Evolutionary conservation across 1,284 basidiomycete species (phyloP), one percentile per base, ranked within the genome.

Genomic region (Clitocybe nebularis): DNA sequence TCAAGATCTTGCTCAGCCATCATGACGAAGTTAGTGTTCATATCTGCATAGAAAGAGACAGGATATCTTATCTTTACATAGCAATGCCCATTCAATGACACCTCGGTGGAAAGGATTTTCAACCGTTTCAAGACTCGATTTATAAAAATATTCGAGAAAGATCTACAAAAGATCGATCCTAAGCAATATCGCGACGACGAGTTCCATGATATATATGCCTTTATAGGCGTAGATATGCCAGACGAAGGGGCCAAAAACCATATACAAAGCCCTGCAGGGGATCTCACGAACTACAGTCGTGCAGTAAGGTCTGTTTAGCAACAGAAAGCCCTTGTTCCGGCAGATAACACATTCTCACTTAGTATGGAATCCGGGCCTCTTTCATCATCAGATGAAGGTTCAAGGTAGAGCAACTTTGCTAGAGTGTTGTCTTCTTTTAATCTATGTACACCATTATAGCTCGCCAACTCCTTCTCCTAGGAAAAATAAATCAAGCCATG

Each of bases 1-100:
- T 88, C 11, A 73, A 82, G 40, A 67, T 87, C 10, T 67, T 90
- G 10, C 62, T 84, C 19, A 63, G 67, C 14, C 73, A 77, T 50
- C 68, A 88, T 37, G 71, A 78, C 51, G 64, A 72, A 40, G 86
- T 89, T 48, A 42, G 74, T 59, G 23, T 20, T 37, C 17, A 22
- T 41, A 6, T 49, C 13, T 16, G n/a, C 30, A 33, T 20, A 13
- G 10, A 16, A 39, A 7, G 7, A 24, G 21, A 5, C 5, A 9
- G 24, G n/a, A 28, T 3, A 14, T 9, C 6, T 23, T 17, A 30
- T 23, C 37, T 8, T 21, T 26, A 21, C 39, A 3, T 48, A 90
- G 85, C 84, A 84, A 62, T 82, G 81, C 11, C 86, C 87, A 0
- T 66, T 89, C 21, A 71, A 78, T 11, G 89, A 93, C 48, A 67